These are phyloP conservation scores for Penicillium sp. DNA, from an alignment of 2,329 filamentous ascomycete genomes.

Conservation along the genomic window DNA sequence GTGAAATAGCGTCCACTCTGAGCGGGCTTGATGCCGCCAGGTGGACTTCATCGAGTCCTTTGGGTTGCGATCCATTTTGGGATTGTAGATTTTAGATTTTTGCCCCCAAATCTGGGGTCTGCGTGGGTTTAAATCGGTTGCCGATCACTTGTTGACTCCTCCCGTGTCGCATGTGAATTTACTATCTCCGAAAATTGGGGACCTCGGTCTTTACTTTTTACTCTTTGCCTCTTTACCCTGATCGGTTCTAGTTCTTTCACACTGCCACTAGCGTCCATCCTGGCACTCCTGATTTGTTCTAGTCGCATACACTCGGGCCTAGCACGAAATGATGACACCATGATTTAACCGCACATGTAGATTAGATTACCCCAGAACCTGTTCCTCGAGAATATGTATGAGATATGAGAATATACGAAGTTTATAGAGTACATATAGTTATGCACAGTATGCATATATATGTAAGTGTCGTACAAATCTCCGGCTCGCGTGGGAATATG, in stretches of 20 bases:
- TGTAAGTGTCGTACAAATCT: not conserved
- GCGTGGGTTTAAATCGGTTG: slow-evolving; percentile 14
- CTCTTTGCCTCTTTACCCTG: not conserved
- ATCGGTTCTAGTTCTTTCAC: too few relatives aligned
- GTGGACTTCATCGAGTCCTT: slow-evolving; percentile 29
- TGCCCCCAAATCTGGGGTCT: not conserved
- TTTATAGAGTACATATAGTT: too few relatives aligned
- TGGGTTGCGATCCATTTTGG: slow-evolving; percentile 17
- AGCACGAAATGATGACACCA: slow-evolving; percentile 1
- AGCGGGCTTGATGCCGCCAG: slow-evolving; percentile 21
- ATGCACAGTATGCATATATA: too few relatives aligned
- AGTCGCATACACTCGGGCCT: not conserved
- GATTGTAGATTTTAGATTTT: not conserved
- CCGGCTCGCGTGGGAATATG: not conserved
- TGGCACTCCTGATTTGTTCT: not conserved
- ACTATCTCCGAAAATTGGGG: slow-evolving; percentile 14
- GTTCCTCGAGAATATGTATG: too few relatives aligned
- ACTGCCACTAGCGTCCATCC: too few relatives aligned
- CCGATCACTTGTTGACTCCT: slow-evolving; percentile 15
- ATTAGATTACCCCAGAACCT: not conserved
- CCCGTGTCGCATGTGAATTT: slow-evolving; percentile 22
- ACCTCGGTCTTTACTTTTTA: slow-evolving; percentile 9
- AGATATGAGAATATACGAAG: too few relatives aligned
- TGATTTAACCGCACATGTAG: not conserved
- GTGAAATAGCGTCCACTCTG: slow-evolving; percentile 23